phyloP scores from a whole-genome alignment of 1,284 basidiomycete genomes.

The Ustilago sp. region DNA sequence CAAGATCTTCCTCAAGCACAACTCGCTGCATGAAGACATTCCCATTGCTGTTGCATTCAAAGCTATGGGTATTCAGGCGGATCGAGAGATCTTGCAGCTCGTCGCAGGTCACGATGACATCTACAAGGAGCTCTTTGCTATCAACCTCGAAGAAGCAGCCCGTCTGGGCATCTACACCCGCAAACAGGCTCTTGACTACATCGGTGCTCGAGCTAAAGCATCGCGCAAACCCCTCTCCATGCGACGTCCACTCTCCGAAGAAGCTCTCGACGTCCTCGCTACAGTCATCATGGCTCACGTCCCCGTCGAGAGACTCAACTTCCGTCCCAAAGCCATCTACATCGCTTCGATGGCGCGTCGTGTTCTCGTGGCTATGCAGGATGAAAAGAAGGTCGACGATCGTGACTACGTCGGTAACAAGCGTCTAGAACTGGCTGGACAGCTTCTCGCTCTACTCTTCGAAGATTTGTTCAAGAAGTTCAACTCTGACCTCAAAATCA shows the following conservation, averaged over 20 bases:
- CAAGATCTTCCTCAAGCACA: slow-evolving; percentile 91
- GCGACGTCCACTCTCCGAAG: slow-evolving; percentile 87
- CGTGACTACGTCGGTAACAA: slow-evolving; percentile 99
- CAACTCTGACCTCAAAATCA: slow-evolving; percentile 93
- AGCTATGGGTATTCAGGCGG: slow-evolving; percentile 87
- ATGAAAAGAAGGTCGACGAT: slow-evolving; percentile 97
- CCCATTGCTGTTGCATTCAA: slow-evolving; percentile 97
- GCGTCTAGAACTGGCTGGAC: slow-evolving; percentile 95
- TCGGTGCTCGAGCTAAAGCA: slow-evolving; percentile 90
- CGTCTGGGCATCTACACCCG: slow-evolving; percentile 80
- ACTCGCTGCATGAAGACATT: slow-evolving; percentile 96
- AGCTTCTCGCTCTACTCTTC: slow-evolving; percentile 91
- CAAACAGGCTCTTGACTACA: slow-evolving; percentile 94
- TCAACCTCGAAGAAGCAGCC: slow-evolving; percentile 91
- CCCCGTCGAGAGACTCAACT: slow-evolving; percentile 89
- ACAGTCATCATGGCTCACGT: slow-evolving; percentile 98
- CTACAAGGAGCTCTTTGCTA: slow-evolving; percentile 88
- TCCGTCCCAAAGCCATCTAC: slow-evolving; percentile 95
- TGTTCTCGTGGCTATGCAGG: slow-evolving; percentile 95
- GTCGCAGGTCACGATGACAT: slow-evolving; percentile 92
- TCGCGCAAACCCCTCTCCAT: slow-evolving; percentile 78
- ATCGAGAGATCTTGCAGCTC: slow-evolving; percentile 95
- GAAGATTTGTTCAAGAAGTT: slow-evolving; percentile 99
- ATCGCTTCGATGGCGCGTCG: slow-evolving; percentile 97
- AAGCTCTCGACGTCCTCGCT: slow-evolving; percentile 93